phyloP scores from a whole-genome alignment of 192 early-diverging fungal genomes.

The Coemansia sp. region DNA sequence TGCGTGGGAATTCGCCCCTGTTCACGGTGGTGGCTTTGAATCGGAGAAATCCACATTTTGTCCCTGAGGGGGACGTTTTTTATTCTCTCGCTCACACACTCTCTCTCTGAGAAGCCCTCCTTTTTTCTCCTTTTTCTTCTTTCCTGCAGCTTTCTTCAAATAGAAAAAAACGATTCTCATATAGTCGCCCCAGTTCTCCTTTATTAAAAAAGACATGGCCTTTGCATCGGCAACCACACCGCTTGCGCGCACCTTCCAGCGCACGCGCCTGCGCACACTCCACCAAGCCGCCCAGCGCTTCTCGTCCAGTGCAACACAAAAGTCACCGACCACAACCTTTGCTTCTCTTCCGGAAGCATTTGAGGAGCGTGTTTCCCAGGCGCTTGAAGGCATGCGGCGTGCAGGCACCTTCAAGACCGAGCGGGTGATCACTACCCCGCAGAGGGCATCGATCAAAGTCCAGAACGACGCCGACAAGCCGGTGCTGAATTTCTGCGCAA shows the following conservation, averaged over 20 bases:
- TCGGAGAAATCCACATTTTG: constrained; percentile 1
- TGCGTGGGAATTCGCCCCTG: background rate
- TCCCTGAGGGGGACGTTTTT: background rate
- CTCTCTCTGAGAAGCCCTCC: background rate
- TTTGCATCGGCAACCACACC: background rate
- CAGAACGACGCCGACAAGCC: constrained; percentile 30
- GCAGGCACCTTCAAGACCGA: constrained; percentile 70
- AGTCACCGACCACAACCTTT: background rate
- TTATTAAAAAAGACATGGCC: background rate
- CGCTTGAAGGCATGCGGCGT: constrained; percentile 58
- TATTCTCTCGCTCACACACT: too few species aligned
- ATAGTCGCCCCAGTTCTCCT: background rate
- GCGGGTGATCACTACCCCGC: constrained; percentile 61
- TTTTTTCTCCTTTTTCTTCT: background rate
- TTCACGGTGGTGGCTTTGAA: background rate
- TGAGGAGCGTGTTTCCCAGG: constrained; percentile 42
- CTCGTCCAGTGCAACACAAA: background rate
- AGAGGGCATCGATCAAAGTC: constrained; percentile 57
- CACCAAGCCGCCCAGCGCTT: background rate
- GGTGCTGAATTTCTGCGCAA: constrained; percentile 69
- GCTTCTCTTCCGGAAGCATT: constrained; percentile 33
- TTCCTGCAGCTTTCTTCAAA: background rate
- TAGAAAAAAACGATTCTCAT: too few species aligned
- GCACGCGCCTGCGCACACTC: background rate
- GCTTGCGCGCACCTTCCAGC: background rate